Evolutionary conservation across 2,329 filamentous ascomycete species (phyloP).

Genomic region (Pseudopithomyces chartarum): DNA sequence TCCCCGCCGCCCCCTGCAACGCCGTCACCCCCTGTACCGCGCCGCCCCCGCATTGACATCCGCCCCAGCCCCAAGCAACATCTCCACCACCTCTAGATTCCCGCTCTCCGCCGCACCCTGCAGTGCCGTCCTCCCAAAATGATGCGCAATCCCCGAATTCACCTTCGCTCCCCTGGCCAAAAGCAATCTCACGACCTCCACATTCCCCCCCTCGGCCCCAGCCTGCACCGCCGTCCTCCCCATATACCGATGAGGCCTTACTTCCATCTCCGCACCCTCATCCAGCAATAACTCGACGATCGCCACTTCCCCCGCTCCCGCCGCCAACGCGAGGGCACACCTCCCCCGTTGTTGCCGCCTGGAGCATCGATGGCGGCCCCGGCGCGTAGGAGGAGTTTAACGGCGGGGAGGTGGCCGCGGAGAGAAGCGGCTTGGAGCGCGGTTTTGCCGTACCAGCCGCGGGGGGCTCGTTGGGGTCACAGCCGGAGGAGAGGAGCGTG

Average conservation of each 20-base stretch:
- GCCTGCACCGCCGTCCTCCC: conserved; percentile 2
- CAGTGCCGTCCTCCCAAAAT: conserved; percentile 3
- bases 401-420: neutral
- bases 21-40: conserved; percentile 2
- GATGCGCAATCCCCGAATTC: neutral
- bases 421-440: neutral
- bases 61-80: conserved; percentile 3
- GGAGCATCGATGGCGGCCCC: neutral
- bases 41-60: conserved; percentile 5
- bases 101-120: conserved; percentile 5
- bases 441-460: conserved; percentile 2
- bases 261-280: neutral
- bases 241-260: neutral
- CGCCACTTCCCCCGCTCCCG: neutral
- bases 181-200: neutral
- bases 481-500: neutral
- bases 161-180: neutral
- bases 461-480: neutral
- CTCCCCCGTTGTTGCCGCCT: conserved; percentile 1
- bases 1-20: conserved; percentile 8
- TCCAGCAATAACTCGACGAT: neutral
- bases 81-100: neutral
- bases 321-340: neutral
- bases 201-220: neutral
- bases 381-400: neutral